Evolutionary conservation across 2,329 filamentous ascomycete genomes (phyloP), one percentile per base, ranked within the genome.

Genomic region (Colletotrichum euphorbiae): DNA sequence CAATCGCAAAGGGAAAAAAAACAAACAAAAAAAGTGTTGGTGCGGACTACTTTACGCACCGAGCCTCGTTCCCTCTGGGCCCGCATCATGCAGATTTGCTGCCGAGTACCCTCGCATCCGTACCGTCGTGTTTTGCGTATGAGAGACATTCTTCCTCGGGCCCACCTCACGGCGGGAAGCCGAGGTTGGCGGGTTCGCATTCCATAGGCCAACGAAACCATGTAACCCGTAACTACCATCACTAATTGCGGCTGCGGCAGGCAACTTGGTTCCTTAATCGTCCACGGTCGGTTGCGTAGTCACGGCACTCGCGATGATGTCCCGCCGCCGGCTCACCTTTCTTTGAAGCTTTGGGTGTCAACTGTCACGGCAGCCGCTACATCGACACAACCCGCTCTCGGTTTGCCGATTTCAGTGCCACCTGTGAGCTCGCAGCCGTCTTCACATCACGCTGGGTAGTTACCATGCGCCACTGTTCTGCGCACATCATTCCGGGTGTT

Each of bases 81-180:
- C 59, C 58, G 21, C 60, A 65, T 68, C 45, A 59, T 65, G 65
- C 40, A 68, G 60, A 65, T 65, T 65, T 15, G 43, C 40, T 31
- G 33, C 54, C 52, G 46, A 42, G 31, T 40, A 40, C 52, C 21
- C 9, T 62, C n/a, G n/a, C 21, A 54, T 19, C 33, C 58, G 42
- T 21, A 28, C 42, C 12, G 15, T 52, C 21, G 8, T 65, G 65
- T 54, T 68, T 54, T 54, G 60, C 65, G 17, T 58, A 40, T 68
- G 52, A 46, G 40, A 68, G 60, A 65, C 54, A 59, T 52, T 56
- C 13, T 24, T 50, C 31, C 38, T 54, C 15, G 28, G 65, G 31
- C 54, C 38, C 60, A 54, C 46, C 24, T 57, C 28, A 38, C 51
- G 43, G 36, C 50, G 28, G 46, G 50, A 54, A 40, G 52, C 40